Evolutionary conservation across 257 asterid species (phyloP).

Genomic region (Capsicum chinense): DNA sequence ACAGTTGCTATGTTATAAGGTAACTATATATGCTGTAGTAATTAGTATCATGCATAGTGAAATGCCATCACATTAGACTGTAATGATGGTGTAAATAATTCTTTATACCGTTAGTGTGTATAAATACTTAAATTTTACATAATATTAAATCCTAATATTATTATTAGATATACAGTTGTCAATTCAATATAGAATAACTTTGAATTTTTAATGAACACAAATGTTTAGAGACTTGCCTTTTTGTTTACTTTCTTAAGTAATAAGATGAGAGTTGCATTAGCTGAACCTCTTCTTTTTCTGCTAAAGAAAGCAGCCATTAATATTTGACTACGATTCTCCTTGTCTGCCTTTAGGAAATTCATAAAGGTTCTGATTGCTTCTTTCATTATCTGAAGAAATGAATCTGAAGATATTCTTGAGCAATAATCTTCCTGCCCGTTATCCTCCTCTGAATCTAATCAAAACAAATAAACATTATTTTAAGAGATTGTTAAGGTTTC

Average conservation of each 20-base stretch:
- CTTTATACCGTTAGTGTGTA: not conserved
- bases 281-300: slow-evolving; percentile 59
- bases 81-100: not conserved
- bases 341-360: slow-evolving; percentile 82
- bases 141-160: not conserved
- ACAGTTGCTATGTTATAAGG: not conserved
- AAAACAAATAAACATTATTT: not conserved
- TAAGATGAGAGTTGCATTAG: slow-evolving; percentile 61
- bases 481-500: not conserved
- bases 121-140: not conserved
- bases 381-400: slow-evolving; percentile 73
- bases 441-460: slow-evolving; percentile 63
- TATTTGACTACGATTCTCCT: slow-evolving; percentile 61
- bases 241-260: slow-evolving; percentile 67
- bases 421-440: slow-evolving; percentile 54
- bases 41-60: not conserved
- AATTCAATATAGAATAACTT: not conserved
- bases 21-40: not conserved
- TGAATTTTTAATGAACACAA: not conserved
- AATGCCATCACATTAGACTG: too few species aligned
- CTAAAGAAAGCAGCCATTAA: slow-evolving; percentile 57
- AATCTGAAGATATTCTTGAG: slow-evolving; percentile 75
- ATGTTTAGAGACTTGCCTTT: slow-evolving; percentile 48
- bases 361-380: slow-evolving; percentile 85
- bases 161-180: not conserved